Base-by-base conservation (phyloP, 345 rosid species). In the Rhizophora apiculata region DNA sequence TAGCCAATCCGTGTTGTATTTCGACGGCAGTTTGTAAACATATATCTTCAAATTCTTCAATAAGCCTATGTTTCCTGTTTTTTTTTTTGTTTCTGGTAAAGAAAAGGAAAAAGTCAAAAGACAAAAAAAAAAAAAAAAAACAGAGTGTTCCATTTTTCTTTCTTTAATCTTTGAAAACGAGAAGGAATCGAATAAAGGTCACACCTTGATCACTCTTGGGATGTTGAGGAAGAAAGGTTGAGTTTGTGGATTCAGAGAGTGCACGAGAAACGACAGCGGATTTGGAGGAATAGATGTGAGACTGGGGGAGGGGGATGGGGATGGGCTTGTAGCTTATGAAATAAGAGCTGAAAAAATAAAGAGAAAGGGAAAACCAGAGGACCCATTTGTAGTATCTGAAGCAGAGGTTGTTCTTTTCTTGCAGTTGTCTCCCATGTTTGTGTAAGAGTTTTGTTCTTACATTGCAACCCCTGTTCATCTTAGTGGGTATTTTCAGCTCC, bases 1-100 rank as follows among this genome's bases (percentile, higher is more conserved):
- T 55, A 95, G 81, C 99, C 99, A 95, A 19, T 87, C 88, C 49
- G 63, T 75, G 81, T 92, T 95, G 82, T 77, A 95, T 75, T 82
- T 85, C 1, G 92, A 74, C 11, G 97, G 99, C 56, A 95, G 71
- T 39, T 89, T 96, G 62, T 95, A 95, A 29, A 92, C 70, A 74
- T 75, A 95, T 11, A 95, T 73, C 83, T 85, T 95, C 91, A 90
- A 75, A 64, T 85, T 88, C 71, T 82, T 84, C 74, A 85, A 82
- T 6, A 76, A 70, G 26, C 63, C 91, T 84, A 65, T 32, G 15
- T 34, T 8, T 34, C 8, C 37, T 10, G 18, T 13, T 2, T 11
- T 2, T 43, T 43, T 43, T 43, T 43, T 43, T 43, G 11, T 43
- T 11, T 11, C 0, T 5, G 34, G 34, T 43, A 3, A 43, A 43